Percentiles rank a stretch among this genome's conserved stretches.
Evolutionary conservation across 352 stramenopile genomes (phyloP).

Genomic region (Globisporangium alternatum): DNA sequence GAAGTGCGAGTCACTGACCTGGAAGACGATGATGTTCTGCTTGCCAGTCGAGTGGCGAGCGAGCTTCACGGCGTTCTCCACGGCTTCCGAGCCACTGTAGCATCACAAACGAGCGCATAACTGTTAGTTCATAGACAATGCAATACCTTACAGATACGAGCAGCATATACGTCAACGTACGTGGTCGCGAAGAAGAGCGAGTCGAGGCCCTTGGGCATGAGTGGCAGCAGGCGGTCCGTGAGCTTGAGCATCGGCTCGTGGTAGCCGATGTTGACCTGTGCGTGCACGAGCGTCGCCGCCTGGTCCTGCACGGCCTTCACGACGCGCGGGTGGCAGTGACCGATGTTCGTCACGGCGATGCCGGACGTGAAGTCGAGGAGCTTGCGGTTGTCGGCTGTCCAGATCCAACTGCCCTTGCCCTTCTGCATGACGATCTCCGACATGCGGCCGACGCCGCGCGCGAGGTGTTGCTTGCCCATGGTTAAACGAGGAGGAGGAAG

Average conservation of each 20-base stretch:
- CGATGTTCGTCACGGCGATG: conserved; percentile 91
- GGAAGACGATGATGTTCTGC: conserved; percentile 89
- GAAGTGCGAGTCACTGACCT: background rate
- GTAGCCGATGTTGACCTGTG: conserved; percentile 92
- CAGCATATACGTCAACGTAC: conserved; percentile 12
- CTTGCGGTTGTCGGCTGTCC: conserved; percentile 84
- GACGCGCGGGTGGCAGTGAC: conserved; percentile 92
- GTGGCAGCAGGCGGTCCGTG: conserved; percentile 71
- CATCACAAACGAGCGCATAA: conserved; percentile 2
- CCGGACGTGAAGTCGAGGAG: conserved; percentile 92
- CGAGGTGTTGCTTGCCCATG: conserved; percentile 73
- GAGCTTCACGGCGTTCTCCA: conserved; percentile 93
- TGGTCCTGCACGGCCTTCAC: conserved; percentile 90
- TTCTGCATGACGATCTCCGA: conserved; percentile 82
- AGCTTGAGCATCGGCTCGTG: conserved; percentile 92
- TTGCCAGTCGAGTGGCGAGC: conserved; percentile 89
- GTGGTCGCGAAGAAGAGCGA: conserved; percentile 90
- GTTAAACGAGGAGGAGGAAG: background rate
- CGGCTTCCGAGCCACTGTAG: conserved; percentile 84
- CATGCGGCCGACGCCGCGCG: conserved; percentile 79
- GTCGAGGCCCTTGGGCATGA: conserved; percentile 79
- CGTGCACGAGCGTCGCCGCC: conserved; percentile 85
- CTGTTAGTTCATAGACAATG: conserved; percentile 3
- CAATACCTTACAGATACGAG: background rate
- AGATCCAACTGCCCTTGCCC: conserved; percentile 86